Conservation (phyloP, 2,329 filamentous ascomycete species). For the Emericellopsis atlantica region DNA sequence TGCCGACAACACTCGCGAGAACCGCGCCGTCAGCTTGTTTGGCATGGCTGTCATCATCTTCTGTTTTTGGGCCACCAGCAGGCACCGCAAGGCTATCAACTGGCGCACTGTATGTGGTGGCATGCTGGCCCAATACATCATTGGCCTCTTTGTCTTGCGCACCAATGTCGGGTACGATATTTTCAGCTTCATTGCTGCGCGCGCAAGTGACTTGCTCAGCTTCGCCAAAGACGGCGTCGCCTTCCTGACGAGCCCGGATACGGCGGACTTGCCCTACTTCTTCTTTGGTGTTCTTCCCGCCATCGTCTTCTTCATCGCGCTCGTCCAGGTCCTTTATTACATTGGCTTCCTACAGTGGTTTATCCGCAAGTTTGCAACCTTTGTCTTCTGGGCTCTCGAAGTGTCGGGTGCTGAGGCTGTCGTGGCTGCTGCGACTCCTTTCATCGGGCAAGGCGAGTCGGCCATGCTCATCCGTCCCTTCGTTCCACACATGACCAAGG, state of each 20-base stretch:
- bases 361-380: constrained; percentile 71
- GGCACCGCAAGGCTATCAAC: constrained; percentile 47
- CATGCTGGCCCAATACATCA: constrained; percentile 78
- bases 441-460: constrained; percentile 89
- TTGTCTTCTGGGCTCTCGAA: constrained; percentile 83
- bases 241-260: constrained; percentile 45
- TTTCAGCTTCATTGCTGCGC: constrained; percentile 73
- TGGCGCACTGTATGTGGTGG: constrained; percentile 81
- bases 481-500: constrained; percentile 70
- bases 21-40: constrained; percentile 70
- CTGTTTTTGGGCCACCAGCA: constrained; percentile 58
- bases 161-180: constrained; percentile 77
- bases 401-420: constrained; percentile 91
- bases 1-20: constrained; percentile 63
- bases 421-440: constrained; percentile 82
- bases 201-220: constrained; percentile 61
- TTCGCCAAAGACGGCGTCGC: constrained; percentile 61
- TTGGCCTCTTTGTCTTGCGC: constrained; percentile 78
- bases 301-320: constrained; percentile 90
- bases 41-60: constrained; percentile 62
- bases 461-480: constrained; percentile 87
- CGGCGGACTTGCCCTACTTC: constrained; percentile 49
- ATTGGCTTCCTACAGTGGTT: constrained; percentile 79
- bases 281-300: constrained; percentile 70
- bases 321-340: constrained; percentile 82